Base-by-base conservation (phyloP, 192 early-diverging fungal genomes). In the Podila epigama region DNA sequence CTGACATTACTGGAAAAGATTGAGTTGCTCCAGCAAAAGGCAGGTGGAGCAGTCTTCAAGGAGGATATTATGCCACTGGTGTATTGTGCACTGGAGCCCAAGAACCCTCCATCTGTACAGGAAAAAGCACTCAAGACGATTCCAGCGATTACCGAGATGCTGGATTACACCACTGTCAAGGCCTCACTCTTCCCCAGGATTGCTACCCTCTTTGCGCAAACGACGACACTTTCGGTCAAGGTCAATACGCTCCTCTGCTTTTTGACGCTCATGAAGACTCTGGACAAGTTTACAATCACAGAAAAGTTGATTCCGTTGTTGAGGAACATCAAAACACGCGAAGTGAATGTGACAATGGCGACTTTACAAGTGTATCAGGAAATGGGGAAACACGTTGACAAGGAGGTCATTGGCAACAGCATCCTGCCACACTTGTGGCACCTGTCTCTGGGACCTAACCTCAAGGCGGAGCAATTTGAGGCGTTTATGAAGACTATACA, bases 361-460 rank as follows among this genome's bases (percentile, higher is more conserved):
- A 89, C 94, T 28, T 75, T 94, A 42, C 84, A 86, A 25, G 88
- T 95, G 41, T 96, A 94, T 68, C 92, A 92, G 52, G 91, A 96
- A 27, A 83, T 92, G 70, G 89, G 92, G 2, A 86, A 85, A 37
- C 65, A 86, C 58, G 64, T 93, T 15, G 94, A 96, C 34, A 90
- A 89, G 56, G 90, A 91, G 29, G 66, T 87, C 1, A 86, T 94
- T 25, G 95, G 93, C 9, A 89, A 83, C 1, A 90, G 91, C 54
- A 84, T 96, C 18, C 55, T 96, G 51, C 92, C 92, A 4, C 90
- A 91, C 39, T 72, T 95, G 33, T 96, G 95, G 95, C 78, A 81
- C 15, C 79, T 94, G 69, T 71, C 85, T 32, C 84, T 94, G 40
- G 93, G 93, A 6, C 89, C 85, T 0, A 69, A 89, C 31, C 73